Conservation (phyloP, 202 grass and related monocot genomes). For the Brachypodium distachyon region DNA sequence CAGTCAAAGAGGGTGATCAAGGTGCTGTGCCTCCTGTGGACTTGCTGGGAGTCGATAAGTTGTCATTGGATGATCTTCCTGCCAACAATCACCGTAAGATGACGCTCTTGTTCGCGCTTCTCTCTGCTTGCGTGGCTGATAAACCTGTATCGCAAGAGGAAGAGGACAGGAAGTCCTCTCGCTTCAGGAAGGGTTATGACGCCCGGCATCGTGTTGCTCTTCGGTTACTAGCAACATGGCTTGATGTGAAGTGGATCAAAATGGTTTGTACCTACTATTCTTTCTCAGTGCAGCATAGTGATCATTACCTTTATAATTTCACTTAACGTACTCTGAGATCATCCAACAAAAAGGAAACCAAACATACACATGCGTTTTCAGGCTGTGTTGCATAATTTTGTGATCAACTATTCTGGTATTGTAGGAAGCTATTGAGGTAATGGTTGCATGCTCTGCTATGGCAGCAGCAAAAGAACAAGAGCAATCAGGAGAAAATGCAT, state of each 20-base stretch:
- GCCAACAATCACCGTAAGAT: constrained; percentile 53
- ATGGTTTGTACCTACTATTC: constrained; percentile 49
- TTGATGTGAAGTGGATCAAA: constrained; percentile 84
- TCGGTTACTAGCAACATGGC: constrained; percentile 70
- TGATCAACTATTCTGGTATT: constrained; percentile 13
- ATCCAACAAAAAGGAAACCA: neutral
- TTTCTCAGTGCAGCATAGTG: neutral
- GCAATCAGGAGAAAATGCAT: constrained; percentile 45
- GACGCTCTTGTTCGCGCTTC: constrained; percentile 56
- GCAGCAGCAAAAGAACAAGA: constrained; percentile 77
- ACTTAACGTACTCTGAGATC: neutral
- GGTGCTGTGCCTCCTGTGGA: constrained; percentile 20
- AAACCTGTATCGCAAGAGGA: constrained; percentile 47
- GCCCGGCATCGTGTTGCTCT: constrained; percentile 80
- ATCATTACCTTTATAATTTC: neutral
- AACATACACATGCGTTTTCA: neutral
- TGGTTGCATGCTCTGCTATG: constrained; percentile 96
- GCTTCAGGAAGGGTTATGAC: constrained; percentile 84
- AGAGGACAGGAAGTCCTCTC: constrained; percentile 51
- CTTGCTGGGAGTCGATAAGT: constrained; percentile 34
- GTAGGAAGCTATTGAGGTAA: constrained; percentile 89
- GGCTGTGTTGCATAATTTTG: neutral
- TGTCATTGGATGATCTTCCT: constrained; percentile 45
- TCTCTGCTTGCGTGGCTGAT: constrained; percentile 82
- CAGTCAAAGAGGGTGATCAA: constrained; percentile 1